Conservation (phyloP, 495 filamentous ascomycete genomes). For the Pseudomonodictys pantanalensis region DNA sequence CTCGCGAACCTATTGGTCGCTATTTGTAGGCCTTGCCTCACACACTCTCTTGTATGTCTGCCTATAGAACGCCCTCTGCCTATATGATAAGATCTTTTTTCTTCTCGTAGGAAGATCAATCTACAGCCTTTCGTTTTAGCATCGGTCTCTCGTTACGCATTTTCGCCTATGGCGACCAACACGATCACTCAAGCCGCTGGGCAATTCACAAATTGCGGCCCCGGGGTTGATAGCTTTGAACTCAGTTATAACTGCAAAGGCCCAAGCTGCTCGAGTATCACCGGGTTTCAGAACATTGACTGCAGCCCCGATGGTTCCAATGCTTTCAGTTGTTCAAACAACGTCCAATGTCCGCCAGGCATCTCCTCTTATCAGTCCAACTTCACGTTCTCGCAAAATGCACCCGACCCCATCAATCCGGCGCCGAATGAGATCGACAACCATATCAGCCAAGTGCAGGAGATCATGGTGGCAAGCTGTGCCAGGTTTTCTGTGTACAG, state of each 20-base stretch:
- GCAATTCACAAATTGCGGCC: constrained; percentile 22
- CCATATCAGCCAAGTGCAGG: constrained; percentile 15
- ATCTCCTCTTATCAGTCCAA: constrained; percentile 18
- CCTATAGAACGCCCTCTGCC: not conserved
- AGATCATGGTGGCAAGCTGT: constrained; percentile 13
- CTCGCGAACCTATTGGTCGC: constrained; percentile 11
- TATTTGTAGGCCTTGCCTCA: constrained; percentile 3
- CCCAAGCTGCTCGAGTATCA: constrained; percentile 17
- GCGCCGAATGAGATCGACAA: constrained; percentile 12
- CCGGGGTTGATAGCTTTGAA: constrained; percentile 9
- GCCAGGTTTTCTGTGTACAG: constrained; percentile 11
- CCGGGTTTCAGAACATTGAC: constrained; percentile 10
- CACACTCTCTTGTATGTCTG: not conserved
- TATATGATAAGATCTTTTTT: not conserved
- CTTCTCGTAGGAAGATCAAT: not conserved
- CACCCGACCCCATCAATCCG: constrained; percentile 12
- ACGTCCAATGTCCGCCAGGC: constrained; percentile 15
- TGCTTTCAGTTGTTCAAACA: constrained; percentile 15
- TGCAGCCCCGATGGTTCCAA: constrained; percentile 4
- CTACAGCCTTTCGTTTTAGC: not conserved
- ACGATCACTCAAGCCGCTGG: constrained; percentile 10
- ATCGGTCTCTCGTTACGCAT: not conserved
- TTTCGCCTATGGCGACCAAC: constrained; percentile 4
- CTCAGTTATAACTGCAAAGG: constrained; percentile 20
- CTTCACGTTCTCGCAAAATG: constrained; percentile 26